These are phyloP conservation scores for Boletus semigastroideus DNA, from an alignment of 1,284 basidiomycete species.

Conservation along the genomic window DNA sequence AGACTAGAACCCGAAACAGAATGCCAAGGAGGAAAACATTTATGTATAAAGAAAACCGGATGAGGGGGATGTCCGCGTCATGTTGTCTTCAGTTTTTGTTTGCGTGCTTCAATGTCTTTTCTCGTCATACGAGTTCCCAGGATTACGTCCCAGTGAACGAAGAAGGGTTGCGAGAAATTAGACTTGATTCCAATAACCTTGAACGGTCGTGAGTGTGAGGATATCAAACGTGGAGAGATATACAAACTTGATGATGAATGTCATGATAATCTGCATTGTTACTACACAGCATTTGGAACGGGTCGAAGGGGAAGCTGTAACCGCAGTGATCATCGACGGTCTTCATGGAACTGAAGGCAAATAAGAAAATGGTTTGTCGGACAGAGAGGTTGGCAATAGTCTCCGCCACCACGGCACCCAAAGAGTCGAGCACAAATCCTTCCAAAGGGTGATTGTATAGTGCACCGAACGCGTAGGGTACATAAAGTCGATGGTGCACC, in stretches of 20 bases:
- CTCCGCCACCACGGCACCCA: constrained; percentile 83
- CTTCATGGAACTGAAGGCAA: constrained; percentile 85
- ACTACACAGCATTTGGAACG: constrained; percentile 81
- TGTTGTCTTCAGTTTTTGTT: constrained; percentile 33
- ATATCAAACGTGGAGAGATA: not conserved
- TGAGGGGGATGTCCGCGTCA: constrained; percentile 1
- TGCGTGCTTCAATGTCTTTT: constrained; percentile 55
- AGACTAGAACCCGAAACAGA: not conserved
- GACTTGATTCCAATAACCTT: constrained; percentile 90
- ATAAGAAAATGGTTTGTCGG: constrained; percentile 86
- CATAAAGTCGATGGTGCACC: constrained; percentile 94
- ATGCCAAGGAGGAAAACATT: not conserved
- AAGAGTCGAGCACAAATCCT: constrained; percentile 87
- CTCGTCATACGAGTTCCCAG: constrained; percentile 84
- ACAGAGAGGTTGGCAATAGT: constrained; percentile 67
- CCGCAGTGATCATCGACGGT: constrained; percentile 99
- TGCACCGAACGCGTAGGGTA: constrained; percentile 96
- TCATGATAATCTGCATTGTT: constrained; percentile 99
- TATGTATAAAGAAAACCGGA: not conserved
- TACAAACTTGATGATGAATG: constrained; percentile 88
- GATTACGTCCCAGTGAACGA: constrained; percentile 81
- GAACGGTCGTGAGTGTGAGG: constrained; percentile 2
- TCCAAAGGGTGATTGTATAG: constrained; percentile 98
- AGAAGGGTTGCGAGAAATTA: constrained; percentile 96
- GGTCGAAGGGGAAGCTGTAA: constrained; percentile 87